Evolutionary conservation across 371 early-diverging fungal genomes (phyloP), one percentile per base, ranked within the genome.

Genomic region (Mortierella sp.): DNA sequence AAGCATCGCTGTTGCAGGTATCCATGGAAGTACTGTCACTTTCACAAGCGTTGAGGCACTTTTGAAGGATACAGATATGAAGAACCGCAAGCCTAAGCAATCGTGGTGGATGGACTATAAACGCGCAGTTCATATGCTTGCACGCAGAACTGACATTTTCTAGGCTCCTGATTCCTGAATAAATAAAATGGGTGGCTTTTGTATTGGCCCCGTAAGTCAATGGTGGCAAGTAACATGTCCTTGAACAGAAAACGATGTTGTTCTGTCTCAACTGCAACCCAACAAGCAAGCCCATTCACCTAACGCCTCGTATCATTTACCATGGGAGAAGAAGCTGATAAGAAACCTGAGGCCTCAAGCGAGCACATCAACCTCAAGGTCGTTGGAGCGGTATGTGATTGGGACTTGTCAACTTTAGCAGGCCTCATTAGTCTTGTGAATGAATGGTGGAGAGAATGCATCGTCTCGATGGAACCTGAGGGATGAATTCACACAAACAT

Each of bases 281-380:
- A 53, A 46, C 21, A 25, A 53, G 16, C 25, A 43, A 28, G 21
- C 62, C 56, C 48, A 60, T 57, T 50, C 82, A 84, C 57, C 85
- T 83, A 64, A 87, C 88, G n/a, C 25, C 56, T 43, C 50, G 48
- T 29, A 25, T 23, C 53, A 53, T 28, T 21, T 68, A 71, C 56
- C 60, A 77, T 77, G 79, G 68, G 72, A 18, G 79, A 77, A 50
- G 66, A 72, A 60, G 68, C 48, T 50, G 87, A 87, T 46, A 88
- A 87, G 75, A 89, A 91, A 67, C 89, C 89, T 58, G 83, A 83
- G 28, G 65, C 83, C 19, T 51, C 80, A 29, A 55, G 72, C 50
- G 93, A 96, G 75, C 96, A 96, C 80, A 94, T 96, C 79, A 96
- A 94, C 84, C 86, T 96, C 56, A 95, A 94, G 75, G 96, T 96